Evolutionary conservation across 768 basidiomycete species (phyloP), one percentile per base, ranked within the genome.

Genomic region (Tephrocybe sp.): DNA sequence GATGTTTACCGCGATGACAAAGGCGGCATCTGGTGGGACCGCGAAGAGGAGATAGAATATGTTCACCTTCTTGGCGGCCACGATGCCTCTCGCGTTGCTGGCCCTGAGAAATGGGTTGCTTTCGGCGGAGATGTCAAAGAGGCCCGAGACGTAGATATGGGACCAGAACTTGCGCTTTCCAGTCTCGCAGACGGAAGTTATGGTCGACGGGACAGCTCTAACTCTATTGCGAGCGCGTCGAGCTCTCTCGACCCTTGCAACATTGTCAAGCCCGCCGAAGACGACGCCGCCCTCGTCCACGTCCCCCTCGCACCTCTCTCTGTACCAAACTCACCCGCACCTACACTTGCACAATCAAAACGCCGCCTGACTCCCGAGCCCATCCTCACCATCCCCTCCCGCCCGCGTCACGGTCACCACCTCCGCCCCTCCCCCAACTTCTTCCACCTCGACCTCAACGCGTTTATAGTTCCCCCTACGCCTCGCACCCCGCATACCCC

Each of bases 21-120:
- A 20, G 85, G 85, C 19, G 78, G 80, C 0, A 46, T 88, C 12
- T 89, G 87, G 85, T 76, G 78, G 72, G 87, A 89, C 57, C 78
- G 76, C 48, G 84, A 85, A 10, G 87, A 89, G 63, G 79, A 83
- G 59, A 73, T 77, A 74, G 87, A 89, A 60, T 87, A 82, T 55
- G 71, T 74, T 12, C 83, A 80, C 50, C 74, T 89, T 8, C 73
- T 89, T 26, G 69, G 66, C 39, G 72, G 69, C 20, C 39, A 45
- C 31, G 19, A 23, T 1, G 19, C 35, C 1, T 63, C 70, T 12
- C 62, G 67, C 11, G 65, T 61, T 26, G 54, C 58, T 31, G 58
- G 54, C 17, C 63, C 64, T 43, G 63, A 62, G n/a, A 68, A 67
- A 33, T 82, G 78, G 72, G 73, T 78, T 19, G 66, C 67, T 17